Percentiles rank a stretch among this genome's conserved stretches.
phyloP scores from a whole-genome alignment of 208 protist species.

The Leptomonas pyrrhocoris region DNA sequence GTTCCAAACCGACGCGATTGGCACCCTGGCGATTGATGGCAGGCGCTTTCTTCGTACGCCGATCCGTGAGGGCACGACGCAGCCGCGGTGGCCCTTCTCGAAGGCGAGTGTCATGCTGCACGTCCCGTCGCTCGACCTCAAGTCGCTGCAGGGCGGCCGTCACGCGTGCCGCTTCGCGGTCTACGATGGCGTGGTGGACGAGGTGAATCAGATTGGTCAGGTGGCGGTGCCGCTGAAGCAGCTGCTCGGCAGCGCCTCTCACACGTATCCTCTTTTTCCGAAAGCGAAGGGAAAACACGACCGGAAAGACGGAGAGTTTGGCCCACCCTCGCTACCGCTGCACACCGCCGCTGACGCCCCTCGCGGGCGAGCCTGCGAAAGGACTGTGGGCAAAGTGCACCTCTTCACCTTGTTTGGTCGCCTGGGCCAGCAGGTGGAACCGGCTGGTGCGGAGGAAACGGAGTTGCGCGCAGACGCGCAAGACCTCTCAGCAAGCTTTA shows the following conservation, averaged over 20 bases:
- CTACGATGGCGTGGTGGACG: conserved; percentile 79
- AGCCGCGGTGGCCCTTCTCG: conserved; percentile 44
- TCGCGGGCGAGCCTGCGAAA: conserved; percentile 2
- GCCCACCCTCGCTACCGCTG: not conserved
- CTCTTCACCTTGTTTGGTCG: conserved; percentile 21
- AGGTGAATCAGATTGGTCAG: conserved; percentile 73
- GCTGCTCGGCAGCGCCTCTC: conserved; percentile 53
- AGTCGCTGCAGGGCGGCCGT: not conserved
- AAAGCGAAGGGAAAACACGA: not conserved
- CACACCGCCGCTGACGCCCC: not conserved
- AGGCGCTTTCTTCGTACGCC: conserved; percentile 54
- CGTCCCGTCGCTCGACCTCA: conserved; percentile 29
- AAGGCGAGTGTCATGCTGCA: conserved; percentile 54
- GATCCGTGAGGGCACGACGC: conserved; percentile 46
- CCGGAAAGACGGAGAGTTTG: not conserved
- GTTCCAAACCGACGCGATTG: conserved; percentile 65
- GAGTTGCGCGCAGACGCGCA: not conserved
- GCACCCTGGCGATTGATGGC: conserved; percentile 41
- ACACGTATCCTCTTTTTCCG: conserved; percentile 44
- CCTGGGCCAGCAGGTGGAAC: conserved; percentile 12
- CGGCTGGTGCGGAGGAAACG: not conserved
- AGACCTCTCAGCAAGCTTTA: not conserved
- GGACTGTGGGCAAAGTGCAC: conserved; percentile 14
- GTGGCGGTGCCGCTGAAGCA: conserved; percentile 57
- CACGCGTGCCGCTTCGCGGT: conserved; percentile 49